Evolutionary conservation across 177 flowering plant species (phyloP), one percentile per base, ranked within the genome.

Genomic region (Vitis hybrid): DNA sequence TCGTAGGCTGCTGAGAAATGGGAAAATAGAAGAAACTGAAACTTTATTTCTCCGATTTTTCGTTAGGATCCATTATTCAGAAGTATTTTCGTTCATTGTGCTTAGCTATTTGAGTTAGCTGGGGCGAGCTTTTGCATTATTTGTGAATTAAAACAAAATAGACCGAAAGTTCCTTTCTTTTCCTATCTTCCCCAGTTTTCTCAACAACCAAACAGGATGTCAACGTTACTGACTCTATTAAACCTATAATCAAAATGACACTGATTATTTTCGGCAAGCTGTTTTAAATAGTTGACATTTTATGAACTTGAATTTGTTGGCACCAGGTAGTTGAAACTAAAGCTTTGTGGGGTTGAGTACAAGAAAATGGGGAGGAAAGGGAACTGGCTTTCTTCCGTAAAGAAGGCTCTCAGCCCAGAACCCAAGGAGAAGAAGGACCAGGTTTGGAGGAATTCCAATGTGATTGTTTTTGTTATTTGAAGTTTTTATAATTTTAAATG

Each of bases 331-430:
- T 39, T 39, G 9, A 39, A 7, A 39, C 8, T 39, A 39, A 7
- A 39, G 7, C 45, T 39, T 39, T 39, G 45, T 39, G 45, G 45
- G 45, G 45, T 39, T n/a, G 62, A 71, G 70, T 76, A 59, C 51
- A 70, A 55, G 65, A 61, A 64, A 76, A 86, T 87, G 90, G 90
- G 85, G 45, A 82, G 73, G 81, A 84, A 78, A 72, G 80, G 81
- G 56, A 85, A 81, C 45, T 87, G 90, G 90, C 74, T 87, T 76
- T 68, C 79, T 48, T 69, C 70, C 14, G 80, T 87, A 14, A 85
- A 83, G 80, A 82, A 82, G 62, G 88, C 84, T 71, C 68, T 87
- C 39, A 79, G 80, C 69, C 84, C 83, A 6, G 78, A 76, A 2
- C 76, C 88, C 68, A 84, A 84, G 65, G 81, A 75, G 73, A 79